Evolutionary conservation across 306 rosid genomes (phyloP).

Genomic region (Dryas octopetala): DNA sequence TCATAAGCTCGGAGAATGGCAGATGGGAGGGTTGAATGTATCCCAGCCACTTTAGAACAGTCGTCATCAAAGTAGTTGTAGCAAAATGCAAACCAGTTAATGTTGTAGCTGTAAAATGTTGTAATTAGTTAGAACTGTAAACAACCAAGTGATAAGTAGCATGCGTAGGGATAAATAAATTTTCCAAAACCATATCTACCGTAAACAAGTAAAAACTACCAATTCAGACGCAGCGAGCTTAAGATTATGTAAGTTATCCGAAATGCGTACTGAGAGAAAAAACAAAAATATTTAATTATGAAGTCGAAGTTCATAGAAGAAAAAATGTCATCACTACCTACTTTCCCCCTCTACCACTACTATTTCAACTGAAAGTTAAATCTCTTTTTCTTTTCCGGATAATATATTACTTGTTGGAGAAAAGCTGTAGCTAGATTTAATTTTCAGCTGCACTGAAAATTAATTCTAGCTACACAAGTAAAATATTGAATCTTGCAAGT

Average conservation of each 20-base stretch:
- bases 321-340: not conserved
- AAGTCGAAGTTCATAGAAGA: not conserved
- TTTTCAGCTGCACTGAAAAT: not conserved
- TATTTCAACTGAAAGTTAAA: not conserved
- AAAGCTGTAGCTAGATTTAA: too few species aligned
- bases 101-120: slow-evolving; percentile 75
- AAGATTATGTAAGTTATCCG: not conserved
- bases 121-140: slow-evolving; percentile 6
- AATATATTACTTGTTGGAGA: too few species aligned
- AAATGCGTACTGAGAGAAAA: not conserved
- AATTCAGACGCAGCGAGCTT: not conserved
- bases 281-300: not conserved
- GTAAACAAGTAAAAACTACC: not conserved
- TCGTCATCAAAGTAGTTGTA: slow-evolving; percentile 73
- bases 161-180: not conserved
- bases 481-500: not conserved
- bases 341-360: not conserved
- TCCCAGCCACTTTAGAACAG: slow-evolving; percentile 63
- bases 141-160: not conserved
- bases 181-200: not conserved
- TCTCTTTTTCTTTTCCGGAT: not conserved
- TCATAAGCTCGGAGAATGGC: slow-evolving; percentile 73
- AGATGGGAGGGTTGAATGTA: slow-evolving; percentile 77
- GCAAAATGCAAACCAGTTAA: slow-evolving; percentile 83
- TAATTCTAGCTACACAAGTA: not conserved